phyloP scores from a whole-genome alignment of 805 yeast species.

The Lipomyces mesembrius region DNA sequence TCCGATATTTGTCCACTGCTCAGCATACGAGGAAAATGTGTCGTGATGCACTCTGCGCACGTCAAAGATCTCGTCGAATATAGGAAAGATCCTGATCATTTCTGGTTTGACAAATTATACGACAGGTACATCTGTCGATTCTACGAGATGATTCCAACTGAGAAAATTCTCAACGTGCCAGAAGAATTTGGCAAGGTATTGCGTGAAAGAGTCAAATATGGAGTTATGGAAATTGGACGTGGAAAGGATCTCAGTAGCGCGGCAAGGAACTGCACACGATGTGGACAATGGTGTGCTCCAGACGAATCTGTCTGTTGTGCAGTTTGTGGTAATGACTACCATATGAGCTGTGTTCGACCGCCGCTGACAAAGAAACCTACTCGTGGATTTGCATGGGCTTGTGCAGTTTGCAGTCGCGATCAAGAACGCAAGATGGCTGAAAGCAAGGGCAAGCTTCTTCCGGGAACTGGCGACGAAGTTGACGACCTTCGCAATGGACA shows the following conservation, averaged over 20 bases:
- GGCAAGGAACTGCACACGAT: slow-evolving; percentile 71
- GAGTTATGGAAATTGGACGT: slow-evolving; percentile 73
- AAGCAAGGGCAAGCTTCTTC: slow-evolving; percentile 44
- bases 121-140: slow-evolving; percentile 84
- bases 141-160: slow-evolving; percentile 76
- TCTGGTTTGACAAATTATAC: slow-evolving; percentile 83
- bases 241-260: slow-evolving; percentile 65
- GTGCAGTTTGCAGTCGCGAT: slow-evolving; percentile 73
- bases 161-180: slow-evolving; percentile 61
- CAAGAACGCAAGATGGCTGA: slow-evolving; percentile 53
- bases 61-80: slow-evolving; percentile 62
- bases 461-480: slow-evolving; percentile 23
- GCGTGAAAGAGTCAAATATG: slow-evolving; percentile 68
- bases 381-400: slow-evolving; percentile 88
- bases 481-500: slow-evolving; percentile 8
- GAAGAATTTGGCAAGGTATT: slow-evolving; percentile 63
- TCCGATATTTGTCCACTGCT: slow-evolving; percentile 78
- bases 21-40: slow-evolving; percentile 75
- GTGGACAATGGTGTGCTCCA: slow-evolving; percentile 84
- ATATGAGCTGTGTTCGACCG: slow-evolving; percentile 84
- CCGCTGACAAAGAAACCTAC: slow-evolving; percentile 80
- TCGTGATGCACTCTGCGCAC: slow-evolving; percentile 70
- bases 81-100: slow-evolving; percentile 64
- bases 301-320: slow-evolving; percentile 78
- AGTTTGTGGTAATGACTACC: slow-evolving; percentile 72